Conservation (phyloP, 805 yeast genomes). For the Kluyveromyces wickerhamii region DNA sequence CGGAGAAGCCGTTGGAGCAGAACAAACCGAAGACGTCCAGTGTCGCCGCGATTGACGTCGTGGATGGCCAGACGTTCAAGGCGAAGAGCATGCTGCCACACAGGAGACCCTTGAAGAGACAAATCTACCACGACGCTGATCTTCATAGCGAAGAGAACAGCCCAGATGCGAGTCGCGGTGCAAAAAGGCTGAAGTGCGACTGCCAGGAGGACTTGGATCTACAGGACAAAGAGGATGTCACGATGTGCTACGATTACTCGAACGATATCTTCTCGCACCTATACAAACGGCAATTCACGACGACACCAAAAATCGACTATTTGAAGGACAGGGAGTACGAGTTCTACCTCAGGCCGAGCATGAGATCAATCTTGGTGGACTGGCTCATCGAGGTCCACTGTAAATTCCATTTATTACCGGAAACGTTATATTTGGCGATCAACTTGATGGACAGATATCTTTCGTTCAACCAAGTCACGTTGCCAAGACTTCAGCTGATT, state of each 20-base stretch:
- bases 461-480: conserved; percentile 62
- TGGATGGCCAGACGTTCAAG: no score
- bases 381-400: conserved; percentile 90
- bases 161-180: not conserved
- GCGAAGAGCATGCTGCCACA: not conserved
- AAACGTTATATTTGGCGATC: conserved; percentile 74
- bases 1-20: conserved; percentile 1
- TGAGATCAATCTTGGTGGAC: conserved; percentile 84
- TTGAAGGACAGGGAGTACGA: conserved; percentile 42
- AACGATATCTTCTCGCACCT: conserved; percentile 76
- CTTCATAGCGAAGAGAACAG: conserved; percentile 8
- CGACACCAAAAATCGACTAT: conserved; percentile 66
- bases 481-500: conserved; percentile 72
- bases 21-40: conserved; percentile 1
- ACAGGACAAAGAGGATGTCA: conserved; percentile 64
- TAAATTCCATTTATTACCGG: conserved; percentile 75
- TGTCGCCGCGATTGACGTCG: no score
- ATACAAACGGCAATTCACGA: conserved; percentile 55
- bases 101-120: conserved; percentile 14
- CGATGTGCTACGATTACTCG: conserved; percentile 87
- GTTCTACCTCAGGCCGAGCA: conserved; percentile 63
- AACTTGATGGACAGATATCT: conserved; percentile 84
- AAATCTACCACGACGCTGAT: conserved; percentile 17
- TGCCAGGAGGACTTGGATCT: conserved; percentile 46
- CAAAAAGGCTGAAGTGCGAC: conserved; percentile 33